Evolutionary conservation across 306 rosid species (phyloP).

Genomic region (Cicer pinnatifidum): DNA sequence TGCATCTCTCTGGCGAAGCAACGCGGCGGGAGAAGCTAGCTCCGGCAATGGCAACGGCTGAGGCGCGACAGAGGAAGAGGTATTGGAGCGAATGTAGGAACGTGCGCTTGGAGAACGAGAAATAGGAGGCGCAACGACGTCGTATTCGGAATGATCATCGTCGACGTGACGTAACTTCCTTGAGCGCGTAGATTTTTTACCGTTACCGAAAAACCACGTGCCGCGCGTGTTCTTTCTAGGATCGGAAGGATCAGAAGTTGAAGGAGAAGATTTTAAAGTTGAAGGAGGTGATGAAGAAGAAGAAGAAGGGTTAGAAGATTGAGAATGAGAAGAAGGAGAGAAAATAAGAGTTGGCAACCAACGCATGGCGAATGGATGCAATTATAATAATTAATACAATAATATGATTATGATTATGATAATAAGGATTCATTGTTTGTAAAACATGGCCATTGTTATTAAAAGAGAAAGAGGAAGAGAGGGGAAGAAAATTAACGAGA

Average conservation of each 20-base stretch:
- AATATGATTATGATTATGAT: neutral
- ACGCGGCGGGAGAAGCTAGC: slow-evolving; percentile 4
- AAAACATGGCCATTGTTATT: slow-evolving; percentile 11
- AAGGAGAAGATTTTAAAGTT: slow-evolving; percentile 33
- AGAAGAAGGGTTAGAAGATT: neutral
- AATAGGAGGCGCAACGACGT: slow-evolving; percentile 32
- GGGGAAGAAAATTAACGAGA: neutral
- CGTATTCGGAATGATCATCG: slow-evolving; percentile 25
- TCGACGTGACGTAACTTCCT: slow-evolving; percentile 54
- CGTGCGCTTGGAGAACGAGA: slow-evolving; percentile 38
- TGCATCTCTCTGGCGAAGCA: slow-evolving; percentile 47
- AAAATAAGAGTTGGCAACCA: slow-evolving; percentile 70
- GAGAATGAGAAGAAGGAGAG: slow-evolving; percentile 47
- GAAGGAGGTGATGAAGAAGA: neutral
- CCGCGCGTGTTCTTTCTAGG: slow-evolving; percentile 38
- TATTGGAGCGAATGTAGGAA: slow-evolving; percentile 24
- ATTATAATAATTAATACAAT: neutral
- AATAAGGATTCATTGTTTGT: neutral
- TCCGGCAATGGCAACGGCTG: slow-evolving; percentile 91
- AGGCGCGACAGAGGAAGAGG: slow-evolving; percentile 46
- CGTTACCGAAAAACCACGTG: slow-evolving; percentile 57
- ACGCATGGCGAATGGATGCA: slow-evolving; percentile 52
- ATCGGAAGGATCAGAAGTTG: slow-evolving; percentile 37
- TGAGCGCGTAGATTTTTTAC: slow-evolving; percentile 47
- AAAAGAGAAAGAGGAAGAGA: neutral